Base-by-base conservation (phyloP, 2,329 filamentous ascomycete species). In the Alternaria gansuensis region DNA sequence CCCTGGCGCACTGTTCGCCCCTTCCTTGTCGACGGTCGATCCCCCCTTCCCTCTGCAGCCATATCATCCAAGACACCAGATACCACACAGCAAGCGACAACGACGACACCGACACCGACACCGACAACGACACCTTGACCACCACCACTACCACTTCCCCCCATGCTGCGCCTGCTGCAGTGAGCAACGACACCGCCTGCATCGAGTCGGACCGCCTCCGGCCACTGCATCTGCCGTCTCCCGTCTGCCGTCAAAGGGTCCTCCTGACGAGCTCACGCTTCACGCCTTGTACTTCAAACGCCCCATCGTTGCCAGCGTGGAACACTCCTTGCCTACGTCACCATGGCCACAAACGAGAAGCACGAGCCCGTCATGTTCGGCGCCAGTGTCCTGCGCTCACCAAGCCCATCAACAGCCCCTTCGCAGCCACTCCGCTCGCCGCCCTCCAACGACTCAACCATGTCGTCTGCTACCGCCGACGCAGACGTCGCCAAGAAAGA, bases 281-380 rank as follows among this genome's bases (percentile, higher is more conserved):
- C 23, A 34, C 39, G 31, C 23, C 60, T 48, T 34, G 17, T 14
- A 39, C 49, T 34, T 43, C 53, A 56, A 52, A 46, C 61, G 56
- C 59, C 17, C 37, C 44, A 40, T 60, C 55, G 57, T 57, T 54
- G 21, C 37, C 52, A 45, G 48, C 41, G 39, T 50, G 54, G 39
- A 60, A 46, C 59, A 44, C 61, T 57, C 55, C 48, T 54, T 36
- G 45, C 57, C 62, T 37, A 60, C 58, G 56, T 59, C 62, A 57
- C 66, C 67, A 75, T 74, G 71, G 66, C 71, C 45, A 63, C 71
- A 64, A 66, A 66, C 58, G 68, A 73, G 59, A 70, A 69, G 60
- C 65, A 73, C 52, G 63, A 63, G 63, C 71, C 75, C 58, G 60
- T 75, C 63, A 80, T 78, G 49, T 82, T 82, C 63, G 80, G 80